A percentile compares a stretch with the other conserved stretches of the same genome.
Evolutionary conservation across 257 asterid species (phyloP).

Genomic region (Asclepias syriaca): DNA sequence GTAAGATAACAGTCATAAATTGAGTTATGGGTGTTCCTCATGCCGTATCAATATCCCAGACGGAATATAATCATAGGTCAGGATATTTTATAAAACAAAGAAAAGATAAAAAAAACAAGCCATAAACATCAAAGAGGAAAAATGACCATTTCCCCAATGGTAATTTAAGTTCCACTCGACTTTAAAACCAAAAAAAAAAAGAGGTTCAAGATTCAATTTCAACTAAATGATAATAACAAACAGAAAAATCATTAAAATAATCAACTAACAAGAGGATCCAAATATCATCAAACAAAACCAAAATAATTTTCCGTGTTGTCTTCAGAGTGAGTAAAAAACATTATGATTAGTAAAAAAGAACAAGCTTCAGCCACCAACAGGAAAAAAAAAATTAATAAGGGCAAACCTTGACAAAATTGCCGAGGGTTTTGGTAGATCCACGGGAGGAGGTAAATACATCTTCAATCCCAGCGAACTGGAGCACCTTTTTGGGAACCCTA

Average conservation of each 20-base stretch:
- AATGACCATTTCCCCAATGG: too few relatives aligned
- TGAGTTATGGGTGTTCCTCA: too few relatives aligned
- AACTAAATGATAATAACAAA: neutral
- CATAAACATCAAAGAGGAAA: too few relatives aligned
- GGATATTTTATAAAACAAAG: too few relatives aligned
- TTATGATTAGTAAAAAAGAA: neutral
- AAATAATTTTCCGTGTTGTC: neutral
- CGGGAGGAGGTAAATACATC: constrained; percentile 83
- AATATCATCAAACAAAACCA: neutral
- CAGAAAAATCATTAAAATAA: neutral
- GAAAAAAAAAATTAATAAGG: neutral
- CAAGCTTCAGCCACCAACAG: neutral
- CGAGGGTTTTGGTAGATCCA: constrained; percentile 88
- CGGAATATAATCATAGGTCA: too few relatives aligned
- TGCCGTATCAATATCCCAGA: too few relatives aligned
- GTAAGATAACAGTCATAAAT: too few relatives aligned
- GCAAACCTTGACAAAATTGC: constrained; percentile 42
- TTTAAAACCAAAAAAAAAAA: neutral
- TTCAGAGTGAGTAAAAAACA: neutral
- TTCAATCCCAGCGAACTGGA: constrained; percentile 89
- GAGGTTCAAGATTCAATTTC: neutral
- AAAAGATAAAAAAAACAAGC: too few relatives aligned
- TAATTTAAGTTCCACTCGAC: neutral
- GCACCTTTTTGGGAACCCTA: constrained; percentile 83
- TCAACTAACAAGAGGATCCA: neutral